Evolutionary conservation across 306 rosid genomes (phyloP).

Genomic region (Castanea mollissima): DNA sequence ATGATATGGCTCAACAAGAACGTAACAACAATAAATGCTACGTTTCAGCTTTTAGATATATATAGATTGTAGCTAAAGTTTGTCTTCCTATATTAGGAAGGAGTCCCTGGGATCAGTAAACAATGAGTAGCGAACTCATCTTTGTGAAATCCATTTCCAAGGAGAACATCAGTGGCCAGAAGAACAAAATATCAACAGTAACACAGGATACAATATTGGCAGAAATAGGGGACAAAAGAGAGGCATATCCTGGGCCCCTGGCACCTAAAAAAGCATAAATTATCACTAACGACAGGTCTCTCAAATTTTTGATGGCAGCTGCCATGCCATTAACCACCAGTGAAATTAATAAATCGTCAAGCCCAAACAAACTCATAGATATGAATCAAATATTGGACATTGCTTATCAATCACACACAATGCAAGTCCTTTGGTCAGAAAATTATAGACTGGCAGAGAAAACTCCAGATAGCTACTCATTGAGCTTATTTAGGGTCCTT

Average conservation of each 20-base stretch:
- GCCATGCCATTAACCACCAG: background rate
- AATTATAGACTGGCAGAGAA: background rate
- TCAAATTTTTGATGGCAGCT: background rate
- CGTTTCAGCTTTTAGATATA: too few species aligned
- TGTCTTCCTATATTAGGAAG: background rate
- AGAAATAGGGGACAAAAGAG: background rate
- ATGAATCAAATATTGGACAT: background rate
- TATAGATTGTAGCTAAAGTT: background rate
- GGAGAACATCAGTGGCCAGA: background rate
- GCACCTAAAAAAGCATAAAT: background rate
- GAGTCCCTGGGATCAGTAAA: background rate
- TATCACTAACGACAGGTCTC: background rate
- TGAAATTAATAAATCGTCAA: background rate
- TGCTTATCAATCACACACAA: background rate
- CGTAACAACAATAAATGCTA: too few species aligned
- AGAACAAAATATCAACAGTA: background rate
- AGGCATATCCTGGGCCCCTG: background rate
- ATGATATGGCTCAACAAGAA: too few species aligned
- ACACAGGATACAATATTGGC: background rate
- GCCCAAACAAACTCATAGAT: background rate
- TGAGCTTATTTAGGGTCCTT: background rate
- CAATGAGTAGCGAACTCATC: background rate
- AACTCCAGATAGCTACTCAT: background rate
- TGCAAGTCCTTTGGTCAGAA: background rate
- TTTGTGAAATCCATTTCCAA: background rate